Evolutionary conservation across 805 yeast genomes (phyloP), one percentile per base, ranked within the genome.

Genomic region (Blastobotrys americana): DNA sequence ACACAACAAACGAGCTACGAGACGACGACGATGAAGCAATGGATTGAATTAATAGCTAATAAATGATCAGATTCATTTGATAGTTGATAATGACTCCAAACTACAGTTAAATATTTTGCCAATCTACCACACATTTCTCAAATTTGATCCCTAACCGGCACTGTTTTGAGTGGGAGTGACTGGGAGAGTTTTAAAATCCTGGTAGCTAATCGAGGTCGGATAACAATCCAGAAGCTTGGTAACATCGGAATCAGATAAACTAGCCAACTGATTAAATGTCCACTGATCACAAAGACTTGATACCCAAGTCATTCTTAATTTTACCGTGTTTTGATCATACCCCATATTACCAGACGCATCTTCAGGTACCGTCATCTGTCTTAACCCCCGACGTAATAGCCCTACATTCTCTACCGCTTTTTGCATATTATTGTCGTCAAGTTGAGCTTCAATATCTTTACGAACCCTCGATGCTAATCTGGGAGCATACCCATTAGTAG

Each of bases 401-500:
- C 82, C 82, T 56, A 83, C 70, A 53, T 77, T 80, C 18, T 68
- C 74, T 22, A 83, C 76, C 0, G 86, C 85, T 19, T 62, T 66
- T 42, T 74, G 79, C 39, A 73, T 62, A 43, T 71, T 68, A 28
- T 66, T 55, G 10, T 65, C 61, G 21, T 65, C 67, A 27, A 73
- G 69, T 41, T 63, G 48, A 1, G 64, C 63, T 37, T 68, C 72
- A 33, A 85, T 65, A 51, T 74, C 73, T 44, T 73, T 70, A 18
- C 81, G 74, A 44, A 85, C 80, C 33, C 76, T 65, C 46, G 76
- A 72, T 42, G 87, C 81, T 54, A 85, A 71, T 43, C 93, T 64
- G 0, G 95, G 95, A 2, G 89, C 81, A 54, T 79, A 76, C 3
- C 95, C 94, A 60, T 84, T 84, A 9, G 95, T 84, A 34, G 86